A percentile compares a stretch with the other conserved stretches of the same genome.
Evolutionary conservation across 176 grass and related monocot species (phyloP).

Genomic region (Juncus inflexus): DNA sequence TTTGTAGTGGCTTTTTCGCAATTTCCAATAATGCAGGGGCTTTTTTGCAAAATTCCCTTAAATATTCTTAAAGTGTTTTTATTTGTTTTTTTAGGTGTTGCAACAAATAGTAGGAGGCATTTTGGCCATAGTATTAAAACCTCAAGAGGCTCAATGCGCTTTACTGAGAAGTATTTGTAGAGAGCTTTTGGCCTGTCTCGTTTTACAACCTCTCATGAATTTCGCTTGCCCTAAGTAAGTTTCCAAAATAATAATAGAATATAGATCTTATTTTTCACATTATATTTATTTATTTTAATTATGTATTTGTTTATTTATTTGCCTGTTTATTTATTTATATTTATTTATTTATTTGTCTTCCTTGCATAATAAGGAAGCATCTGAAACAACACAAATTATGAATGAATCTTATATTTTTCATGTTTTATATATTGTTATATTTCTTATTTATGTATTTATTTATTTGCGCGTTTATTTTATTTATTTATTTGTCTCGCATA

Average conservation of each 20-base stretch:
- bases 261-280: conserved; percentile 24
- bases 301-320: conserved; percentile 11
- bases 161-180: conserved; percentile 76
- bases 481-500: no score
- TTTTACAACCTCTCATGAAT: conserved; percentile 87
- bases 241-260: conserved; percentile 26
- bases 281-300: conserved; percentile 22
- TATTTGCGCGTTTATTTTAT: no score
- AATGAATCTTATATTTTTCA: no score
- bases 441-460: no score
- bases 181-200: conserved; percentile 74
- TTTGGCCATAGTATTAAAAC: conserved; percentile 72
- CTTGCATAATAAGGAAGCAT: no score
- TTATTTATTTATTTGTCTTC: no score
- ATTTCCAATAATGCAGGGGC: no score
- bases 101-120: conserved; percentile 82
- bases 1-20: no score
- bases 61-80: not conserved
- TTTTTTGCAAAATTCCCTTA: no score
- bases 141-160: conserved; percentile 84
- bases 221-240: conserved; percentile 83
- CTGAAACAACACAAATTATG: no score
- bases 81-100: conserved; percentile 42
- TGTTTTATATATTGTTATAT: no score
- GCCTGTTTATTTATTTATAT: not conserved